Conservation (phyloP, 208 protist genomes). For the Trypanosoma boissoni region DNA sequence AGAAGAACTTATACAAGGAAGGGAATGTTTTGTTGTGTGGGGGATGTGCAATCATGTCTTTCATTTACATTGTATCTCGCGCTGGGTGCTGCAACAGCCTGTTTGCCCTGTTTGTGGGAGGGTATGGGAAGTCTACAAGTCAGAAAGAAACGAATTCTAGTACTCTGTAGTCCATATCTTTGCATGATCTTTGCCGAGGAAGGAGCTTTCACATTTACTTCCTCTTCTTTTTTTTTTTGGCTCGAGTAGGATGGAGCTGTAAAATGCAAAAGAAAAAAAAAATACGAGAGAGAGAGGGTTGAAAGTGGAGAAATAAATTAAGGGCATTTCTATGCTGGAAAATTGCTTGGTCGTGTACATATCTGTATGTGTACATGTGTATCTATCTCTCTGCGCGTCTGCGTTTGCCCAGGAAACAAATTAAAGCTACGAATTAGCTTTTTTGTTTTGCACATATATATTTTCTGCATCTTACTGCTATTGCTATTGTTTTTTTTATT, state of each 20-base stretch:
- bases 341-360: too few species aligned
- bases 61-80: conserved; percentile 98
- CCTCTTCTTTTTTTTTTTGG: conserved; percentile 1
- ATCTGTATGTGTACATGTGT: too few species aligned
- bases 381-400: too few species aligned
- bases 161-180: background rate
- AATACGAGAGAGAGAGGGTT: too few species aligned
- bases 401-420: too few species aligned
- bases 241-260: background rate
- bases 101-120: conserved; percentile 97
- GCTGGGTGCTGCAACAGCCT: conserved; percentile 97
- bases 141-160: conserved; percentile 15
- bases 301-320: too few species aligned
- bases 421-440: too few species aligned
- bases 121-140: conserved; percentile 87
- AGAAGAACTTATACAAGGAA: conserved; percentile 1
- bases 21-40: conserved; percentile 96
- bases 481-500: background rate
- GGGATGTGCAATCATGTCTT: conserved; percentile 98
- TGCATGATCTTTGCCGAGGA: too few species aligned
- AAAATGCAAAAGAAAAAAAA: too few species aligned
- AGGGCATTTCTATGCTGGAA: too few species aligned
- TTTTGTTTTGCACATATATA: background rate
- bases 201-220: too few species aligned
- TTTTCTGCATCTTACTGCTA: conserved; percentile 2